Evolutionary conservation across 2,329 filamentous ascomycete genomes (phyloP).

Genomic region (Diplodia sapinea): DNA sequence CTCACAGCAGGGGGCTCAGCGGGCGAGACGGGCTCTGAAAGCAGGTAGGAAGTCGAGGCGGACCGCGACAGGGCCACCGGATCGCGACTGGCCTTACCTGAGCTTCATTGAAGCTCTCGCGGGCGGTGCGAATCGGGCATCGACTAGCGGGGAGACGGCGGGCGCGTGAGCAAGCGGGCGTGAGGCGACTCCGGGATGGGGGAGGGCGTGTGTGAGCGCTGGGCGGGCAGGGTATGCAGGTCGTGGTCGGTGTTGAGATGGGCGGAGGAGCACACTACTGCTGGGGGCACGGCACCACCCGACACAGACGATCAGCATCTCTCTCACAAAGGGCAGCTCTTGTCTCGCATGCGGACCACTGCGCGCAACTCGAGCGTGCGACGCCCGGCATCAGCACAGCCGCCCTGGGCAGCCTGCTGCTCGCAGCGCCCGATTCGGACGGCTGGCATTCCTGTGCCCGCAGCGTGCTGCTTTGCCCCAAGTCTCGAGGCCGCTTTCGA

Average conservation of each 20-base stretch:
- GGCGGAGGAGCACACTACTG: constrained; percentile 29
- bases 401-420: constrained; percentile 1
- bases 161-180: constrained; percentile 22
- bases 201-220: constrained; percentile 21
- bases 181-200: constrained; percentile 19
- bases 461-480: constrained; percentile 4
- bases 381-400: constrained; percentile 11
- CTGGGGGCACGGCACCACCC: constrained; percentile 24
- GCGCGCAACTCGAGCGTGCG: constrained; percentile 23
- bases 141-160: constrained; percentile 22
- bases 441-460: constrained; percentile 24
- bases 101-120: constrained; percentile 32
- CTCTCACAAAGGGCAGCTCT: constrained; percentile 30
- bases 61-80: constrained; percentile 31
- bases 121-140: constrained; percentile 27
- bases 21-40: constrained; percentile 32
- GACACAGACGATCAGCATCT: constrained; percentile 30
- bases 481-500: constrained; percentile 18
- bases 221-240: constrained; percentile 25
- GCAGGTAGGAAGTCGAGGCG: constrained; percentile 31
- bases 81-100: constrained; percentile 30
- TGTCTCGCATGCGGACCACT: constrained; percentile 27
- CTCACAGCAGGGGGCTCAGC: constrained; percentile 27
- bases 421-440: constrained; percentile 16
- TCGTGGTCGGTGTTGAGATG: constrained; percentile 30